Evolutionary conservation across 495 filamentous ascomycete species (phyloP).

Genomic region (Neurospora terricola): DNA sequence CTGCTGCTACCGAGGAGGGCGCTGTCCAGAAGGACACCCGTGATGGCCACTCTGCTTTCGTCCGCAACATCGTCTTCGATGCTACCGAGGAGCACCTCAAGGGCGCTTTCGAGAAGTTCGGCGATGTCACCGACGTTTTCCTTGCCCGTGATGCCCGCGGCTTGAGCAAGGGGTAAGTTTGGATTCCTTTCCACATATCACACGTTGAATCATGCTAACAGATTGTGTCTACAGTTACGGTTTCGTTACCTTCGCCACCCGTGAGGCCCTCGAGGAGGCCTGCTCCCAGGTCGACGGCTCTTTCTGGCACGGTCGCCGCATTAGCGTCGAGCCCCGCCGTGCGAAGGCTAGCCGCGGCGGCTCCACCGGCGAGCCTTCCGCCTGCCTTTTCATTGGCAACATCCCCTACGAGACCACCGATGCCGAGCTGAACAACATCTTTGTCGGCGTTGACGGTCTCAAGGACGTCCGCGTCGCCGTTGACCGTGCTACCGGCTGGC

Average conservation of each 20-base stretch:
- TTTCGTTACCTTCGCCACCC: conserved; percentile 57
- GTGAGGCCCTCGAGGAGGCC: conserved; percentile 50
- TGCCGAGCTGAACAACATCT: conserved; percentile 72
- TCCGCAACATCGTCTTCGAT: conserved; percentile 85
- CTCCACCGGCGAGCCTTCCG: conserved; percentile 35
- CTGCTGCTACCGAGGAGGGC: background rate
- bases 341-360: background rate
- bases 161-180: conserved; percentile 76
- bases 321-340: conserved; percentile 46
- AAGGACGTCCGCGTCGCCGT: conserved; percentile 81
- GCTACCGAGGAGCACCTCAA: conserved; percentile 60
- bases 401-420: conserved; percentile 86
- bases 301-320: conserved; percentile 71
- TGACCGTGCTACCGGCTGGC: conserved; percentile 78
- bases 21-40: background rate
- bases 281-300: conserved; percentile 53
- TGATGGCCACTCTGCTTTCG: conserved; percentile 42
- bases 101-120: conserved; percentile 57
- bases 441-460: conserved; percentile 60
- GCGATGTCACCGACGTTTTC: conserved; percentile 41
- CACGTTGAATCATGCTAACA: background rate
- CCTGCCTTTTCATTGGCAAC: conserved; percentile 79
- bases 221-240: conserved; percentile 50
- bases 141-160: conserved; percentile 63
- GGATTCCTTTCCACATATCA: background rate